Conservation (phyloP, 805 yeast species). For the Priceomyces castillae region DNA sequence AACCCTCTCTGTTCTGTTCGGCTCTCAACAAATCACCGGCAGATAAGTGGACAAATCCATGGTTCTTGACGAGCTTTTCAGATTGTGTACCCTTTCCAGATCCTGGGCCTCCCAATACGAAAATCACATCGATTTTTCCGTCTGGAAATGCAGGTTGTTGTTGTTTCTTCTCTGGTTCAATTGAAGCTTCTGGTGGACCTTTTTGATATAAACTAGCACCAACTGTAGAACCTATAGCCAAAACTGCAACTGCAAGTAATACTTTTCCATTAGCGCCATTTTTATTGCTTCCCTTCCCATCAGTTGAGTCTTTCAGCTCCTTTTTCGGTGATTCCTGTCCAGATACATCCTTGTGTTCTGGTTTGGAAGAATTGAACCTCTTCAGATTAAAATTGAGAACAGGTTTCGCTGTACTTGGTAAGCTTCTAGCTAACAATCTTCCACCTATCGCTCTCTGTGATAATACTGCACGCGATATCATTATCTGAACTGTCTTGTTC, state of each 20-base stretch:
- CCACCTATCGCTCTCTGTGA: background rate
- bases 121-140: slow-evolving; percentile 73
- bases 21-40: slow-evolving; percentile 97
- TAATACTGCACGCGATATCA: background rate
- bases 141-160: slow-evolving; percentile 52
- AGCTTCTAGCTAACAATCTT: background rate
- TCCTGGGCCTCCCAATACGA: slow-evolving; percentile 97
- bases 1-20: slow-evolving; percentile 80
- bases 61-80: slow-evolving; percentile 75
- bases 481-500: background rate
- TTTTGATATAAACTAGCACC: slow-evolving; percentile 43
- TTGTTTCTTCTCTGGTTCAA: slow-evolving; percentile 36
- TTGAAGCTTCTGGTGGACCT: slow-evolving; percentile 40
- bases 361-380: slow-evolving; percentile 3
- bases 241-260: slow-evolving; percentile 35
- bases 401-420: background rate
- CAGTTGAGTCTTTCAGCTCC: background rate
- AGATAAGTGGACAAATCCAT: slow-evolving; percentile 79
- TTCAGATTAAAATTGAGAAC: background rate
- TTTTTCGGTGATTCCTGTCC: background rate
- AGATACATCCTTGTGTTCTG: background rate
- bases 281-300: background rate
- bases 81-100: slow-evolving; percentile 98
- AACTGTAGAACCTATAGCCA: slow-evolving; percentile 51
- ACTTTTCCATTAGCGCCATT: slow-evolving; percentile 16